Conservation (phyloP, 169 alveolate species). For the Neospora caninum region DNA sequence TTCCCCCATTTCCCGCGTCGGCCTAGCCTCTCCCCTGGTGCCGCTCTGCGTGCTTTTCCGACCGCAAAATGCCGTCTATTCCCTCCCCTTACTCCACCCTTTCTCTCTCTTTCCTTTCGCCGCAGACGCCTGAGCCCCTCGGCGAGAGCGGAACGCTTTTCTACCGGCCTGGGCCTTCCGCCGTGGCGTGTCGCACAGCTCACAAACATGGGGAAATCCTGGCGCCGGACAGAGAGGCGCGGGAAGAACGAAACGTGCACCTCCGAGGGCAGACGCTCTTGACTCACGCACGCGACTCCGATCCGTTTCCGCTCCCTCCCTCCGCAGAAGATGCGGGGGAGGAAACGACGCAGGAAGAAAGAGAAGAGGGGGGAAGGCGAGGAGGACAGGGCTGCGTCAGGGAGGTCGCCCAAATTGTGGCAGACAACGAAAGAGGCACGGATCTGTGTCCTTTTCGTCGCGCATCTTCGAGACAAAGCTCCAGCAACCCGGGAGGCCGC, state of each 20-base stretch:
- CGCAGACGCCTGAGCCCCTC: not conserved
- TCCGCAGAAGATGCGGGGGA: not conserved
- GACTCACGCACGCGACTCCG: not conserved
- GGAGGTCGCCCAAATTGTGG: too few relatives aligned
- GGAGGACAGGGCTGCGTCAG: not conserved
- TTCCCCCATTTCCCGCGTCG: too few relatives aligned
- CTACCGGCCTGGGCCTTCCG: not conserved
- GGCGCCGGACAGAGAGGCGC: not conserved
- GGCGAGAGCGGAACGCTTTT: not conserved
- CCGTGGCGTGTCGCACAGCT: not conserved
- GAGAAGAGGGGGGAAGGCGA: not conserved
- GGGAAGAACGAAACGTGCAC: not conserved
- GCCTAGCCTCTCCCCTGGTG: too few relatives aligned
- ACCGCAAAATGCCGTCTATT: too few relatives aligned
- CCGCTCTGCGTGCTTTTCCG: not conserved
- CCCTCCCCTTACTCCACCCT: not conserved
- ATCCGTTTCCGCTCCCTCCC: not conserved
- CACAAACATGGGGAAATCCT: not conserved
- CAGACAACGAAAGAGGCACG: not conserved
- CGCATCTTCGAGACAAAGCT: not conserved
- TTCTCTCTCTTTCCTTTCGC: not conserved
- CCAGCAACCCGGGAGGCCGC: not conserved
- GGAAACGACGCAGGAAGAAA: too few relatives aligned
- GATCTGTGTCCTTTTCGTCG: not conserved
- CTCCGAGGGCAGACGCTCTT: not conserved